phyloP scores from a whole-genome alignment of 2,329 filamentous ascomycete species.

The Nemania abortiva region DNA sequence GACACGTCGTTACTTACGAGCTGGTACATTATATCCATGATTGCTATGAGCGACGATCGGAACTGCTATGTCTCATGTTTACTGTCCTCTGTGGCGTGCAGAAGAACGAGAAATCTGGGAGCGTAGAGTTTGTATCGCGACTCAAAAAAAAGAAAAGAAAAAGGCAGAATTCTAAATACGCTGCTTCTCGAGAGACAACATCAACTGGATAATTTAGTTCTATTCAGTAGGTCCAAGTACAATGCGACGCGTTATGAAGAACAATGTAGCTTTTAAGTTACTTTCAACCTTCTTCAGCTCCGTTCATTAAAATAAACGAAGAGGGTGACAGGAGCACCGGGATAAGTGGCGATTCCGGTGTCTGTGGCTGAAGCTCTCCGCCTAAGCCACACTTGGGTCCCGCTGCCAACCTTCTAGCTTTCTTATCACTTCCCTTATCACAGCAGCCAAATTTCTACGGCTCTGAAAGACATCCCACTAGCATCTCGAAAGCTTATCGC shows the following conservation, averaged over 20 bases:
- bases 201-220: too few species aligned
- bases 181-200: background rate
- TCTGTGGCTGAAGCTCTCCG: background rate
- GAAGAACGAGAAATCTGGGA: background rate
- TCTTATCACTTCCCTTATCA: slow-evolving; percentile 32
- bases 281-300: too few species aligned
- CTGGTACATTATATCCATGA: background rate
- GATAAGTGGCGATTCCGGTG: background rate
- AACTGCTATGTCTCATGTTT: background rate
- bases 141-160: too few species aligned
- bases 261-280: too few species aligned
- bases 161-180: background rate
- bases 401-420: background rate
- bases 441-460: slow-evolving; percentile 32
- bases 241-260: too few species aligned
- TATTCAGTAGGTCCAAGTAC: too few species aligned
- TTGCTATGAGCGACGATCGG: slow-evolving; percentile 1
- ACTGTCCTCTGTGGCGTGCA: background rate
- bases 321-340: background rate
- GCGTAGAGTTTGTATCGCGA: background rate
- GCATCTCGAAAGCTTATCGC: slow-evolving; percentile 5
- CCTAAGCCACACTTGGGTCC: background rate
- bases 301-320: too few species aligned
- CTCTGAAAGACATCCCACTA: slow-evolving; percentile 17
- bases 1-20: background rate